Base-by-base conservation (phyloP, 2,329 filamentous ascomycete genomes). In the Diaporthe vaccinii region DNA sequence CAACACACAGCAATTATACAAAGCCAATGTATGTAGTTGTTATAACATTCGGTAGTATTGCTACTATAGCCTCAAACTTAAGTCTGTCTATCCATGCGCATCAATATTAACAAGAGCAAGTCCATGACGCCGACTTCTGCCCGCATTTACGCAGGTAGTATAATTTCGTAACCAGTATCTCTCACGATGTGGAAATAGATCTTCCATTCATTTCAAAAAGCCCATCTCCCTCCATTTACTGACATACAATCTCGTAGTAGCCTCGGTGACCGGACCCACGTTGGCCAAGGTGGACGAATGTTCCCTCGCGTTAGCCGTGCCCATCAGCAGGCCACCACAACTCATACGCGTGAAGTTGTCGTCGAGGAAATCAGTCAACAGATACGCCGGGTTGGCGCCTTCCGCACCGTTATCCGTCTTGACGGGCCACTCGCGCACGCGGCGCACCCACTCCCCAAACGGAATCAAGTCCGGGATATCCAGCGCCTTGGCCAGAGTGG, bases 301-400 rank as follows among this genome's bases (percentile, higher is more conserved):
- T 74, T 80, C 75, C 36, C 76, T 71, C 17, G 77, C 73, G 46
- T 79, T 79, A 49, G 69, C 74, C 65, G 80, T 80, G 46, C 79
- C 79, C 67, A 82, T 75, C 20, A 83, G 51, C 39, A 83, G 59
- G 2, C 81, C 80, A 20, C 81, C 82, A 44, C 79, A 82, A 1
- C 78, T 78, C 81, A 83, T 82, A 36, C 81, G 78, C 31, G 78
- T 28, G 57, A 81, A 83, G 67, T 82, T 77, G 55, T 76, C 75
- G 17, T 81, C 79, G 31, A 83, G 75, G 74, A 83, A 83, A 44
- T 82, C 82, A 61, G 82, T 53, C 49, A 75, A 39, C 25, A 62
- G 22, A 31, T 73, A 75, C 0, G 80, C 82, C 6, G 82, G 82
- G 61, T 83, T 83, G n/a, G 41, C 67, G 20, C 57, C 65, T 49